Evolutionary conservation across 305 asterid genomes (phyloP).

Genomic region (Euphrasia arctica): DNA sequence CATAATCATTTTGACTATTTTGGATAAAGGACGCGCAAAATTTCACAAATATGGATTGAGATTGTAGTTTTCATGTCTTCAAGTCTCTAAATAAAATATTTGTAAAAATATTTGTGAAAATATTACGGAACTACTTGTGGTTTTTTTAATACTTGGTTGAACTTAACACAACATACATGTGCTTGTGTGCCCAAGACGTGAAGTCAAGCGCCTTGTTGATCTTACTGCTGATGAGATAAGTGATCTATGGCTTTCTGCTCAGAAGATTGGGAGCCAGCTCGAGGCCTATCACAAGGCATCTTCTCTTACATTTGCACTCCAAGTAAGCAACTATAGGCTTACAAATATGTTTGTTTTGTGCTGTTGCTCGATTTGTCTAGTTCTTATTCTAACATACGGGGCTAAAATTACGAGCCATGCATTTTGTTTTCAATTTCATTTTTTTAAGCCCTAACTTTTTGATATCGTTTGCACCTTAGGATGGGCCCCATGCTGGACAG

Average conservation of each 20-base stretch:
- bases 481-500: slow-evolving; percentile 97
- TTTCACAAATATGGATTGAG: background rate
- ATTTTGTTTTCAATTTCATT: slow-evolving; percentile 14
- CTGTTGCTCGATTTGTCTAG: background rate
- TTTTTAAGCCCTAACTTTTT: slow-evolving; percentile 16
- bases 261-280: slow-evolving; percentile 72
- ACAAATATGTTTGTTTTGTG: background rate
- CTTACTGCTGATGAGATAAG: slow-evolving; percentile 81
- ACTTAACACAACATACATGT: slow-evolving; percentile 83
- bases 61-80: background rate
- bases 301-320: slow-evolving; percentile 80
- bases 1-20: background rate
- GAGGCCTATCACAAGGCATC: slow-evolving; percentile 92
- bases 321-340: slow-evolving; percentile 48
- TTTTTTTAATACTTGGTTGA: slow-evolving; percentile 31
- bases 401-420: background rate
- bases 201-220: slow-evolving; percentile 75
- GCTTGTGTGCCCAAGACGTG: slow-evolving; percentile 96
- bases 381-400: background rate
- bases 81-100: background rate
- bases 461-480: slow-evolving; percentile 42
- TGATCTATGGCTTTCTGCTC: slow-evolving; percentile 85
- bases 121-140: background rate
- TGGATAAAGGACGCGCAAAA: background rate
- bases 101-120: background rate